phyloP scores from a whole-genome alignment of 495 filamentous ascomycete genomes.

The Neurospora africana region DNA sequence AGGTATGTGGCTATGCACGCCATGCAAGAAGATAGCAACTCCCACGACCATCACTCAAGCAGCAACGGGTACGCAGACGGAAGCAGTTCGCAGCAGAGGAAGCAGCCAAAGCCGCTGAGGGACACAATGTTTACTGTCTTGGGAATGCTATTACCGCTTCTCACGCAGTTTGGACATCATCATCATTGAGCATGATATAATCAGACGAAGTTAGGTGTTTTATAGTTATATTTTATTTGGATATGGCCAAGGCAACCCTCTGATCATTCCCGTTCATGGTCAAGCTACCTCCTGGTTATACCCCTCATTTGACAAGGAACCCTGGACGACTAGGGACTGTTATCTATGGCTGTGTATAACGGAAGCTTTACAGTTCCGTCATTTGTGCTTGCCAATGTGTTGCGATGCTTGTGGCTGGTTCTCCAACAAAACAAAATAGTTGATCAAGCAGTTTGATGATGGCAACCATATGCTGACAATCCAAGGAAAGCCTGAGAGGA shows the following conservation, averaged over 20 bases:
- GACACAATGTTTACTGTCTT: slow-evolving; percentile 66
- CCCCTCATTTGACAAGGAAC: neutral
- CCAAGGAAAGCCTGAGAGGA: neutral
- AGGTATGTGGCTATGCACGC: slow-evolving; percentile 99
- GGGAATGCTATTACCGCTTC: slow-evolving; percentile 82
- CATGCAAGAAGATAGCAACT: slow-evolving; percentile 70
- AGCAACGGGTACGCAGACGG: slow-evolving; percentile 61
- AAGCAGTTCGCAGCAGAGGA: slow-evolving; percentile 33
- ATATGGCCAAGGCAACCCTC: neutral
- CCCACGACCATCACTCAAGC: slow-evolving; percentile 40
- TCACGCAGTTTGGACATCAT: slow-evolving; percentile 85
- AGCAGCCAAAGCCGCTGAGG: slow-evolving; percentile 41
- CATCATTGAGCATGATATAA: slow-evolving; percentile 46
- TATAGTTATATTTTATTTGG: neutral
- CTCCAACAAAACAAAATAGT: neutral
- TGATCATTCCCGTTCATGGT: neutral
- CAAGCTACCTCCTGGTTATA: neutral
- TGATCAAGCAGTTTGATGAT: neutral
- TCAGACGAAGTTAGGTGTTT: neutral
- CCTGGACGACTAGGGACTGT: neutral
- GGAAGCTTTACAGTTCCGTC: neutral
- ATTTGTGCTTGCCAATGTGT: neutral
- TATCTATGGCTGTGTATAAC: neutral
- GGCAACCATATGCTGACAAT: neutral
- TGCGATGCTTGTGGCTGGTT: neutral